A percentile compares a stretch with the other conserved stretches of the same genome.
phyloP scores from a whole-genome alignment of 2,329 filamentous ascomycete species.

The Macroventuria anomochaeta region DNA sequence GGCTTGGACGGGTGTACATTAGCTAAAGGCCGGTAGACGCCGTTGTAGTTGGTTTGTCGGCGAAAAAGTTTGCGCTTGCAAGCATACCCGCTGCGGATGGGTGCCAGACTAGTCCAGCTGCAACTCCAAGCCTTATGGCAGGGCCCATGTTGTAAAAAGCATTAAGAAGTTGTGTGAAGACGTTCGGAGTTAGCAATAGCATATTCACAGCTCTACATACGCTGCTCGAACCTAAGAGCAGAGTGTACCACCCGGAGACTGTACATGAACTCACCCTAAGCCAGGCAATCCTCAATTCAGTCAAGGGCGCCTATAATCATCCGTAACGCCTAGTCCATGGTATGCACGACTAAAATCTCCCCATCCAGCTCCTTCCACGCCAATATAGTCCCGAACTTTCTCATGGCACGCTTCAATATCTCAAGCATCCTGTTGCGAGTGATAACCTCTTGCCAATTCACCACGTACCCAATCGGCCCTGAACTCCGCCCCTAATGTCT shows the following conservation, averaged over 20 bases:
- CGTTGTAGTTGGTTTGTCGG: no score
- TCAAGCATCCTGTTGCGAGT: neutral
- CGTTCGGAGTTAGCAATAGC: no score
- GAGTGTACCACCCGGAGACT: neutral
- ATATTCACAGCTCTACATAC: neutral
- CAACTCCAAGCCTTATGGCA: no score
- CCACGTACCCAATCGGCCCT: neutral
- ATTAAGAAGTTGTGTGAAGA: no score
- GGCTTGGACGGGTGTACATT: no score
- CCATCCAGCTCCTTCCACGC: neutral
- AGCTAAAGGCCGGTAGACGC: no score
- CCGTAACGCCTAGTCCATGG: neutral
- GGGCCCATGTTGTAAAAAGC: no score
- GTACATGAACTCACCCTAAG: neutral
- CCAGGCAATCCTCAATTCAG: no score
- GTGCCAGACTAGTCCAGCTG: no score
- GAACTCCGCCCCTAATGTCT: neutral
- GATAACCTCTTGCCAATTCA: neutral
- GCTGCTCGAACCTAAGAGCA: neutral
- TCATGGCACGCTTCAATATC: neutral
- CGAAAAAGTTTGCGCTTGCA: no score
- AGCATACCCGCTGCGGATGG: no score
- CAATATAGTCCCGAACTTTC: neutral
- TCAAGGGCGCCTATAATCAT: neutral
- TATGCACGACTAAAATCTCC: neutral